phyloP scores from a whole-genome alignment of 495 filamentous ascomycete genomes.

The Aspergillus coremiiformis region DNA sequence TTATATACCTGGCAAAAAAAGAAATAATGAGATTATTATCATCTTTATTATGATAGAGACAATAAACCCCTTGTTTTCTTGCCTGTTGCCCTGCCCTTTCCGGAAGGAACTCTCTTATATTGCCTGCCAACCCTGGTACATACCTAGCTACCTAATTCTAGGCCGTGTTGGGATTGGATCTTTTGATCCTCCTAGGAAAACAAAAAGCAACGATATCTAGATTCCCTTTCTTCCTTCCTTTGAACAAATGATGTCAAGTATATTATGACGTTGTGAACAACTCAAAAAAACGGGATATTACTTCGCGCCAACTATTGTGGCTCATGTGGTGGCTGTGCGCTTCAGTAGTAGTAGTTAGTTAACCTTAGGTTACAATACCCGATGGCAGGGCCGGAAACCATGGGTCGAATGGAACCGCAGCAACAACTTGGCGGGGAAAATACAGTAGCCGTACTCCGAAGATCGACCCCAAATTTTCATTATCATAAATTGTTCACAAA shows the following conservation, averaged over 20 bases:
- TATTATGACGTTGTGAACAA: neutral
- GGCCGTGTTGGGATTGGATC: no score
- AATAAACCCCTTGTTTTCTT: neutral
- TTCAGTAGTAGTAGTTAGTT: neutral
- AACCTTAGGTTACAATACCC: neutral
- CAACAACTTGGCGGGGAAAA: no score
- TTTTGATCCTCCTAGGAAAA: no score
- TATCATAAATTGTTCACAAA: no score
- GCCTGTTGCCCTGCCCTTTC: neutral
- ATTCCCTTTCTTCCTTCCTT: no score
- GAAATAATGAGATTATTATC: neutral
- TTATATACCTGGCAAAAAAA: no score
- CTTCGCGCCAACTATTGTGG: neutral
- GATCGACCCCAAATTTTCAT: no score
- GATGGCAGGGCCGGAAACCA: neutral
- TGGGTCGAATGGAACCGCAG: neutral
- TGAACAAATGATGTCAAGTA: neutral
- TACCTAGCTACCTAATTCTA: no score
- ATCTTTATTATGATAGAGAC: neutral
- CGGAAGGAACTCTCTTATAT: neutral
- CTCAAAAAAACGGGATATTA: neutral
- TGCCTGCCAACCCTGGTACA: no score
- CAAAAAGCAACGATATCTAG: no score
- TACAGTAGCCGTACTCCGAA: neutral
- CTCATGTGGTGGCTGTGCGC: neutral